Evolutionary conservation across 139 green algal genomes (phyloP), one percentile per base, ranked within the genome.

Genomic region (Tetraselmis chui): DNA sequence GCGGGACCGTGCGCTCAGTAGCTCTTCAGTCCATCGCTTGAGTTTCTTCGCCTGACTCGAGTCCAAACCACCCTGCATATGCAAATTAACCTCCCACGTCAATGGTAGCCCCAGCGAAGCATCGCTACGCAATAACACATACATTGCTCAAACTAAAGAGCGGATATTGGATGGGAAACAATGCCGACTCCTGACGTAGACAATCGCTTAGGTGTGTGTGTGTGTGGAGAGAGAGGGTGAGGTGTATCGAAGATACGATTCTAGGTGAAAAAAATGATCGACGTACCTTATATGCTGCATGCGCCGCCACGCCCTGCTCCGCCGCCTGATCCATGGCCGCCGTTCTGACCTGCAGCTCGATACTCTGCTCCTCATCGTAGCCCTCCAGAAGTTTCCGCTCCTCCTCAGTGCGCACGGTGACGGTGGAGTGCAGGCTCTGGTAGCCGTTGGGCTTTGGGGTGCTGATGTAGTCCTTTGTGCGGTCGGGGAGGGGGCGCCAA

Each of bases 391-490:
- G 25, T 30, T 30, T 23, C 25, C 22, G 11, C 22, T 31, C 58
- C 28, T 24, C 74, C 23, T 59, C 18, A 28, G 32, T 29, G 28
- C 75, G 29, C 32, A 93, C 85, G 28, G 81, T 59, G 23, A 98
- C 28, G 0, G 93, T 96, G 30, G 88, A 82, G 88, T 98, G 95
- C 28, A 98, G 85, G 75, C 84, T 93, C 77, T 94, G 92, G 88
- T 98, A 98, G 59, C 93, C 93, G 83, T 98, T 98, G 23, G 76
- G 2, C 81, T 98, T 98, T 2, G 95, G 95, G 1, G 59, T 26
- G 1, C 79, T 32, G 30, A 98, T 95, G 90, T 98, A 98, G 85
- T 98, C 96, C 85, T 98, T 98, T 77, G 23, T 83, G 31, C 94
- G 88, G 22, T 81, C 89, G 1, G 86, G 32, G n/a, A 95, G 74